Conservation (phyloP, 202 grass and related monocot genomes). For the Saccharum hybrid region DNA sequence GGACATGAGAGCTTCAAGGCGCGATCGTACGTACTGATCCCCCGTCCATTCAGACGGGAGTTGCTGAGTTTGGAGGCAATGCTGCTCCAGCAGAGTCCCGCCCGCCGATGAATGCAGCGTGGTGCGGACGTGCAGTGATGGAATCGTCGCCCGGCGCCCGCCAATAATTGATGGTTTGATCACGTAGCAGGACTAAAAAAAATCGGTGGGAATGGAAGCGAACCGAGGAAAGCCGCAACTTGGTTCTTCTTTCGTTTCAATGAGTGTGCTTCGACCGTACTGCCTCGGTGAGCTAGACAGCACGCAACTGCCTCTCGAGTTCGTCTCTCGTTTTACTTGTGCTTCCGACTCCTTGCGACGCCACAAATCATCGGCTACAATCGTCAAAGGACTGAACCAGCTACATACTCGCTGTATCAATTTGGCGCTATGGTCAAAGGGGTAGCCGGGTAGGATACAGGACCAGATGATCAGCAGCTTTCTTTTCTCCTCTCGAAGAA, state of each 20-base stretch:
- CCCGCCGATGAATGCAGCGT: not conserved
- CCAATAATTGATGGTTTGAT: slow-evolving; percentile 38
- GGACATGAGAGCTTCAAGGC: slow-evolving; percentile 8
- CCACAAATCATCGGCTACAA: slow-evolving; percentile 5
- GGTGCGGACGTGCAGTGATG: not conserved
- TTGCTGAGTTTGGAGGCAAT: slow-evolving; percentile 19
- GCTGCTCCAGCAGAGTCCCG: slow-evolving; percentile 16
- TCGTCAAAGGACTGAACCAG: not conserved
- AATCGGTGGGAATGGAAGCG: not conserved
- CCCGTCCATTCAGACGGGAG: slow-evolving; percentile 4
- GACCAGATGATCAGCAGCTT: not conserved
- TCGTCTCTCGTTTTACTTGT: slow-evolving; percentile 33
- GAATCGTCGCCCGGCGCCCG: no score
- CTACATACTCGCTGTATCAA: not conserved
- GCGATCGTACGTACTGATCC: not conserved
- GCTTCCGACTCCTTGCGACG: slow-evolving; percentile 1
- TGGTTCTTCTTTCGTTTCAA: not conserved
- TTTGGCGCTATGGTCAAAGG: not conserved
- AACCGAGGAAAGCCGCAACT: not conserved
- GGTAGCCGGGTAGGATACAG: not conserved
- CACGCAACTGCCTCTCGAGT: slow-evolving; percentile 12
- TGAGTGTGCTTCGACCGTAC: not conserved
- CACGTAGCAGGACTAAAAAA: not conserved
- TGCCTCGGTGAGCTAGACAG: not conserved
- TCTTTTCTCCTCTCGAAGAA: not conserved